A percentile compares a stretch with the other conserved stretches of the same genome.
These are phyloP conservation scores for Hanseniaspora singularis DNA, from an alignment of 805 yeast species.

Conservation along the genomic window DNA sequence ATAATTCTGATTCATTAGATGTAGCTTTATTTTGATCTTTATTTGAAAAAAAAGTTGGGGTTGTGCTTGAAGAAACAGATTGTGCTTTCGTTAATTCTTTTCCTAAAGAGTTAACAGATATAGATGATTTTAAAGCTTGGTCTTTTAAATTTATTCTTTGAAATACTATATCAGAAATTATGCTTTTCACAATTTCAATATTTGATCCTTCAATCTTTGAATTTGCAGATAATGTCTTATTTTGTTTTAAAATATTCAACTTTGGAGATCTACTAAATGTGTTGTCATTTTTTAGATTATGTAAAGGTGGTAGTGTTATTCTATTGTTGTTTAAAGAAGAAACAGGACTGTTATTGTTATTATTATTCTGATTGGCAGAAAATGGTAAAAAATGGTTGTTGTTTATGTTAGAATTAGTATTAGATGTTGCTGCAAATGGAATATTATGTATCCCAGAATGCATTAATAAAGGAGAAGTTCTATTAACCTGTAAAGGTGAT, in stretches of 20 bases:
- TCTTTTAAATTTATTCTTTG: conserved; percentile 21
- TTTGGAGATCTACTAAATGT: too few species aligned
- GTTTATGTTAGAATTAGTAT: background rate
- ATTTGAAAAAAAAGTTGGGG: background rate
- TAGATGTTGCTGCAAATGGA: conserved; percentile 4
- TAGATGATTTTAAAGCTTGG: conserved; percentile 17
- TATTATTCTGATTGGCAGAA: conserved; percentile 15
- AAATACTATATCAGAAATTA: conserved; percentile 23
- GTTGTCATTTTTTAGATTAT: conserved; percentile 1
- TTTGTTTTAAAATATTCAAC: too few species aligned
- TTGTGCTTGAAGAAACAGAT: background rate
- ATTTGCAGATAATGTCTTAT: conserved; percentile 1
- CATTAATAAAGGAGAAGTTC: conserved; percentile 9
- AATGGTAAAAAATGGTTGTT: conserved; percentile 13
- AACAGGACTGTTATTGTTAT: conserved; percentile 14
- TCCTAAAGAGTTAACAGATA: too few species aligned
- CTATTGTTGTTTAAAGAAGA: background rate
- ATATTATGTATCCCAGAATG: conserved; percentile 13
- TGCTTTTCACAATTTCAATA: conserved; percentile 21
- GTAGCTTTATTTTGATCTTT: background rate
- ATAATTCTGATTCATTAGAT: conserved; percentile 17
- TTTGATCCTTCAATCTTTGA: conserved; percentile 2
- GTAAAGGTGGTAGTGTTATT: conserved; percentile 4
- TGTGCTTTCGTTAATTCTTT: too few species aligned
- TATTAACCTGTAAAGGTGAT: conserved; percentile 9